A percentile compares a stretch with the other conserved stretches of the same genome.
phyloP scores from a whole-genome alignment of 169 alveolate species.

The Sarcocystis neurona region DNA sequence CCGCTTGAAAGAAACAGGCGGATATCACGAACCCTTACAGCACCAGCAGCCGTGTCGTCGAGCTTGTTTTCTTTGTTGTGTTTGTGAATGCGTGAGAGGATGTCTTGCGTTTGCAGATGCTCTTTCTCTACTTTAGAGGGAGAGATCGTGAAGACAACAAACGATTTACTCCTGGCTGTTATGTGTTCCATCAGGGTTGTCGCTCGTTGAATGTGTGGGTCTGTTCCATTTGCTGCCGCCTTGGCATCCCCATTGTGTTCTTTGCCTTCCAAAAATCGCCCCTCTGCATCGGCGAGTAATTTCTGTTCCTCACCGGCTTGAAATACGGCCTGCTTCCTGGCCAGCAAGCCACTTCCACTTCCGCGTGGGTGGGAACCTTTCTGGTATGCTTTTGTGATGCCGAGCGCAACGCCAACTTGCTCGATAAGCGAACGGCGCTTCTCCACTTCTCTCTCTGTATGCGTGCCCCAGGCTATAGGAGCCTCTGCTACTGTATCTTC shows the following conservation, averaged over 20 bases:
- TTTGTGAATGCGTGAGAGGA: background rate
- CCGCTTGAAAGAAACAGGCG: slow-evolving; percentile 13
- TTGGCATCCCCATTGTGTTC: too few species aligned
- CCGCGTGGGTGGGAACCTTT: too few species aligned
- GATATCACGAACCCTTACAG: slow-evolving; percentile 26
- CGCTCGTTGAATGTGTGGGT: background rate
- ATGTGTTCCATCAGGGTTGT: slow-evolving; percentile 27
- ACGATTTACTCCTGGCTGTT: slow-evolving; percentile 7
- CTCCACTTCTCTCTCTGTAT: too few species aligned
- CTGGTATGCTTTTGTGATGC: too few species aligned
- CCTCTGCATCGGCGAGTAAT: background rate
- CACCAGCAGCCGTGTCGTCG: background rate
- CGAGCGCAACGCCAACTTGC: too few species aligned
- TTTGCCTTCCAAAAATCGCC: background rate
- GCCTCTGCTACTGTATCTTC: too few species aligned
- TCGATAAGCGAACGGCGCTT: too few species aligned
- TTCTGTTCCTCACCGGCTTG: background rate
- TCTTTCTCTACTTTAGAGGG: background rate
- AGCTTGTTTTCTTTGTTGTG: background rate
- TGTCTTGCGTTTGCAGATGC: background rate
- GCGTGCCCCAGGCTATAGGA: too few species aligned
- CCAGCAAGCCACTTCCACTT: background rate
- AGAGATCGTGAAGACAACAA: slow-evolving; percentile 12
- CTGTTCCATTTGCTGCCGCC: background rate
- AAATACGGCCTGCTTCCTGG: background rate